phyloP scores from a whole-genome alignment of 2,329 filamentous ascomycete species.

The Fusarium vanettenii region DNA sequence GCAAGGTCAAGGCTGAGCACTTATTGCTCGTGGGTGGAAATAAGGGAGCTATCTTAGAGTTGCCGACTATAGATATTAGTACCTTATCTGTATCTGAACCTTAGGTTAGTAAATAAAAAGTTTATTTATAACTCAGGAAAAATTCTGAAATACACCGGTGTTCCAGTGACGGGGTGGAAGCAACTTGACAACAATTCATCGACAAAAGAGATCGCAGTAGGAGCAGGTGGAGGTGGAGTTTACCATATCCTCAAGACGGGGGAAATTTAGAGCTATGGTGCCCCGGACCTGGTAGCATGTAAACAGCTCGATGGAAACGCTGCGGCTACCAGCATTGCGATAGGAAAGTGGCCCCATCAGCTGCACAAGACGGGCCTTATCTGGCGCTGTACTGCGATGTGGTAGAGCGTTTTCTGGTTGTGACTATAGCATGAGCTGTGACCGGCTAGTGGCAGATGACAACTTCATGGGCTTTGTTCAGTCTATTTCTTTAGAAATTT shows the following conservation, averaged over 20 bases:
- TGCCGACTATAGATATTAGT: too few species aligned
- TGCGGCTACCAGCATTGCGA: not conserved
- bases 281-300: not conserved
- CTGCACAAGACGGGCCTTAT: not conserved
- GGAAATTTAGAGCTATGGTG: not conserved
- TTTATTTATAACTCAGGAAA: too few species aligned
- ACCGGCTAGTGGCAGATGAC: too few species aligned
- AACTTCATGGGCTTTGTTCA: too few species aligned
- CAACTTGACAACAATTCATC: conserved; percentile 3
- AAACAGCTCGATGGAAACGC: not conserved
- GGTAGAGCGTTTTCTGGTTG: too few species aligned
- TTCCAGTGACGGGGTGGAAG: conserved; percentile 4
- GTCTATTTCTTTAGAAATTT: too few species aligned
- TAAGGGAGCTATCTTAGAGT: too few species aligned
- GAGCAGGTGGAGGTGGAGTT: not conserved
- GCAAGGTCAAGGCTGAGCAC: too few species aligned
- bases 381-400: not conserved
- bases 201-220: conserved; percentile 3
- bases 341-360: not conserved
- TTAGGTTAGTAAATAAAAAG: too few species aligned
- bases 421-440: too few species aligned
- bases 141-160: conserved; percentile 5
- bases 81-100: not conserved
- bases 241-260: conserved; percentile 11
- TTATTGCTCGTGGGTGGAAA: too few species aligned